Percentiles rank a stretch among this genome's conserved stretches.
phyloP scores from a whole-genome alignment of 2,329 filamentous ascomycete species.

The Fusarium udum region DNA sequence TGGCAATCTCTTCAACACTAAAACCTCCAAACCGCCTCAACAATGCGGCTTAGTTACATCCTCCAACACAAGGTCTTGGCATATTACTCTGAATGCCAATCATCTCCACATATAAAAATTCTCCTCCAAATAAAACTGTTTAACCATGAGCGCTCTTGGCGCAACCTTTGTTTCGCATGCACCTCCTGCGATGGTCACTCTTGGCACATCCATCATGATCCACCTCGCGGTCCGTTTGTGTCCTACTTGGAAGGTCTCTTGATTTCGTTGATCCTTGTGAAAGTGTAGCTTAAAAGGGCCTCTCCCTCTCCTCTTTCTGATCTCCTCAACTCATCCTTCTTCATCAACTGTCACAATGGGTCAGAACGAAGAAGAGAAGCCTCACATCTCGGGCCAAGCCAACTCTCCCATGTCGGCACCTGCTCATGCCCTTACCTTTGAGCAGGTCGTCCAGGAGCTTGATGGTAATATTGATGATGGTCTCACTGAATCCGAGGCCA shows the following conservation, averaged over 20 bases:
- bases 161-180: neutral
- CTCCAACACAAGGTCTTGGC: neutral
- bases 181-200: neutral
- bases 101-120: constrained; percentile 12
- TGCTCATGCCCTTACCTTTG: constrained; percentile 32
- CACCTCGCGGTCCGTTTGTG: neutral
- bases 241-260: neutral
- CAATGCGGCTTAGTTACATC: neutral
- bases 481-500: constrained; percentile 48
- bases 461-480: constrained; percentile 22
- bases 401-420: constrained; percentile 39
- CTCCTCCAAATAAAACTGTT: constrained; percentile 24
- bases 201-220: constrained; percentile 18
- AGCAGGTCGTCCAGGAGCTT: constrained; percentile 32
- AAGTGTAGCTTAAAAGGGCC: neutral
- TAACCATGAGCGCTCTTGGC: neutral
- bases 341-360: constrained; percentile 12
- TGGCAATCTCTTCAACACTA: neutral
- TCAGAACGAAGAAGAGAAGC: constrained; percentile 17
- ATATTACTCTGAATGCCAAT: neutral
- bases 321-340: neutral
- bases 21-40: neutral
- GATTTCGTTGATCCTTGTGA: neutral
- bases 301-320: neutral
- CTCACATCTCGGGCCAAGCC: constrained; percentile 38